Conservation (phyloP, 768 basidiomycete genomes). For the Lactarius psammicola region DNA sequence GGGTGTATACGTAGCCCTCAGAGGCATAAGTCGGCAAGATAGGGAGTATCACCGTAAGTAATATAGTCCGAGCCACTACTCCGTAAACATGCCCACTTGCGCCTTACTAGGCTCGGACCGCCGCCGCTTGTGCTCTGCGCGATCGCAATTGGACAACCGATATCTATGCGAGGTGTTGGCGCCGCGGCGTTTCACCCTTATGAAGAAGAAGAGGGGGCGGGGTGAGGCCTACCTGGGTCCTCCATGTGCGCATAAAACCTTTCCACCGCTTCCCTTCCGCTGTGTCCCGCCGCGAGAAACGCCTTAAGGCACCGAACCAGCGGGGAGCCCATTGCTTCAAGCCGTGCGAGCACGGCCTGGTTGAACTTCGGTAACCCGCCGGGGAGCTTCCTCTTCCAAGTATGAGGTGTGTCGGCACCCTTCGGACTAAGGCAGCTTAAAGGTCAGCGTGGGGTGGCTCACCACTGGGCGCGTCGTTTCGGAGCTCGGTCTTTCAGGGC, state of each 20-base stretch:
- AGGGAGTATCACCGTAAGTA: no score
- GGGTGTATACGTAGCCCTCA: no score
- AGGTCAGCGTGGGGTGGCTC: neutral
- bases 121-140: no score
- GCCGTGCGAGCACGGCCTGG: constrained; percentile 64
- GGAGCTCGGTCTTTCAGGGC: constrained; percentile 64
- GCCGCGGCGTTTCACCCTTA: no score
- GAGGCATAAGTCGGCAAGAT: no score
- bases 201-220: no score
- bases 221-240: constrained; percentile 91
- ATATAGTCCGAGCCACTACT: no score
- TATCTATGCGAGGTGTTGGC: no score
- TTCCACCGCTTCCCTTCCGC: constrained; percentile 77
- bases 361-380: constrained; percentile 62
- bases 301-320: constrained; percentile 83
- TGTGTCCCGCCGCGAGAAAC: constrained; percentile 79
- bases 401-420: constrained; percentile 30
- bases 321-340: constrained; percentile 93
- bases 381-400: no score
- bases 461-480: constrained; percentile 47
- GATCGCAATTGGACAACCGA: no score
- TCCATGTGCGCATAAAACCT: constrained; percentile 97
- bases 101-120: no score
- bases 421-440: neutral
- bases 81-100: no score